Evolutionary conservation across 2,329 filamentous ascomycete species (phyloP).

Genomic region (Aspergillus tamarii): DNA sequence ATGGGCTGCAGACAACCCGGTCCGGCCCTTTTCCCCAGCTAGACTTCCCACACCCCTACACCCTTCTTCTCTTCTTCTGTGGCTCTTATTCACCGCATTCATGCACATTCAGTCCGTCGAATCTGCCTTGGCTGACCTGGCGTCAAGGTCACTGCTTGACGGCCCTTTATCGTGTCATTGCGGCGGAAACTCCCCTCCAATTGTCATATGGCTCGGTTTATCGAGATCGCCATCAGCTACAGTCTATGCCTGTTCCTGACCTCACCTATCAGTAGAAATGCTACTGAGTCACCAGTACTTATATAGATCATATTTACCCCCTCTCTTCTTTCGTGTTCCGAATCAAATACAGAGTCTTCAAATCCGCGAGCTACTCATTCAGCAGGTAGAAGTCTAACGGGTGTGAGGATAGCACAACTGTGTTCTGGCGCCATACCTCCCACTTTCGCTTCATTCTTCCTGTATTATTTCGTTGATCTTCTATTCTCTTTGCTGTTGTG

Average conservation of each 20-base stretch:
- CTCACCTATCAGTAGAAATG: slow-evolving; percentile 24
- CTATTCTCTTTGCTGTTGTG: neutral
- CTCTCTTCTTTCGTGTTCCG: slow-evolving; percentile 11
- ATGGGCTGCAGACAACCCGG: slow-evolving; percentile 34
- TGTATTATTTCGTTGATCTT: neutral
- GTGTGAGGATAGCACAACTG: neutral
- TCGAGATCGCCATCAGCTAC: slow-evolving; percentile 31
- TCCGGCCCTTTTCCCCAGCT: slow-evolving; percentile 22
- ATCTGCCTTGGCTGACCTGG: slow-evolving; percentile 42
- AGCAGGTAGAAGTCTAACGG: neutral
- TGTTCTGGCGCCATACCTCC: neutral
- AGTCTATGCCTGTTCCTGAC: slow-evolving; percentile 29
- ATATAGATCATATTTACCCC: slow-evolving; percentile 27
- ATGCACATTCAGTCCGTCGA: slow-evolving; percentile 28
- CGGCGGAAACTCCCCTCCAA: slow-evolving; percentile 31
- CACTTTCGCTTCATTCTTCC: neutral
- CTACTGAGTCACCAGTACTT: slow-evolving; percentile 28
- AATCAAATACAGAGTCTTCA: slow-evolving; percentile 2
- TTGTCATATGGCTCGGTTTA: slow-evolving; percentile 30
- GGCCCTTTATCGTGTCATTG: slow-evolving; percentile 29
- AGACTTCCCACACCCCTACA: slow-evolving; percentile 21
- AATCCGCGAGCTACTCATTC: neutral
- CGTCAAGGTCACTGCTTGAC: slow-evolving; percentile 32
- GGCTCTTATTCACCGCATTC: slow-evolving; percentile 28
- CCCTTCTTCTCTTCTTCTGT: slow-evolving; percentile 16